Conservation (phyloP, 371 early-diverging fungal genomes). For the Mucor velutinosus region DNA sequence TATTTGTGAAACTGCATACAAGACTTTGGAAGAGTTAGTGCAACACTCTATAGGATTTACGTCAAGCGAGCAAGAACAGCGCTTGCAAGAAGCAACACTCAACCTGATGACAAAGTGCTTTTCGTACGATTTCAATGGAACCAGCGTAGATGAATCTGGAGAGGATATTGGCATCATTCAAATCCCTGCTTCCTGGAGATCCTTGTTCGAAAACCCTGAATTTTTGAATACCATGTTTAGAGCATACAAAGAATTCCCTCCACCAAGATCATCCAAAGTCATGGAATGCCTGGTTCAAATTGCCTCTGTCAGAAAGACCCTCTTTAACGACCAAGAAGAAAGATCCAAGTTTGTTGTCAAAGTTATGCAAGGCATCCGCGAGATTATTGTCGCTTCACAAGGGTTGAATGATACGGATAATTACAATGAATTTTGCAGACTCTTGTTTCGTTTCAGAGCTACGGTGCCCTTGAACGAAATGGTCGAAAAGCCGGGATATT, state of each 20-base stretch:
- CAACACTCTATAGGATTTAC: slow-evolving; percentile 42
- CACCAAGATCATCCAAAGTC: slow-evolving; percentile 62
- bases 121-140: slow-evolving; percentile 87
- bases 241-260: slow-evolving; percentile 63
- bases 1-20: slow-evolving; percentile 71
- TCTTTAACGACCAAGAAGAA: slow-evolving; percentile 75
- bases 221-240: slow-evolving; percentile 76
- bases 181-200: slow-evolving; percentile 81
- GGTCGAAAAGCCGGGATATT: slow-evolving; percentile 66
- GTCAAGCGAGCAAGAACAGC: slow-evolving; percentile 54
- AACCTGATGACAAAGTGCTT: slow-evolving; percentile 72
- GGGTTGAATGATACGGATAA: slow-evolving; percentile 76
- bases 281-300: slow-evolving; percentile 84
- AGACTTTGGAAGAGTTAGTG: slow-evolving; percentile 57
- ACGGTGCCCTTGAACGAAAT: slow-evolving; percentile 82
- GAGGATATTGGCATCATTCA: slow-evolving; percentile 84
- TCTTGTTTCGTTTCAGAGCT: slow-evolving; percentile 80
- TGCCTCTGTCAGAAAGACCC: slow-evolving; percentile 80
- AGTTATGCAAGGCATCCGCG: slow-evolving; percentile 73
- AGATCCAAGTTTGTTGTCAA: slow-evolving; percentile 68
- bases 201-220: slow-evolving; percentile 65
- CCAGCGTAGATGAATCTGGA: slow-evolving; percentile 81
- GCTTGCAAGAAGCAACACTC: slow-evolving; percentile 62
- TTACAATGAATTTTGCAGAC: slow-evolving; percentile 85
- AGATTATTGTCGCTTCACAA: slow-evolving; percentile 63